Evolutionary conservation across 495 filamentous ascomycete species (phyloP).

Genomic region (Tuber borchii): DNA sequence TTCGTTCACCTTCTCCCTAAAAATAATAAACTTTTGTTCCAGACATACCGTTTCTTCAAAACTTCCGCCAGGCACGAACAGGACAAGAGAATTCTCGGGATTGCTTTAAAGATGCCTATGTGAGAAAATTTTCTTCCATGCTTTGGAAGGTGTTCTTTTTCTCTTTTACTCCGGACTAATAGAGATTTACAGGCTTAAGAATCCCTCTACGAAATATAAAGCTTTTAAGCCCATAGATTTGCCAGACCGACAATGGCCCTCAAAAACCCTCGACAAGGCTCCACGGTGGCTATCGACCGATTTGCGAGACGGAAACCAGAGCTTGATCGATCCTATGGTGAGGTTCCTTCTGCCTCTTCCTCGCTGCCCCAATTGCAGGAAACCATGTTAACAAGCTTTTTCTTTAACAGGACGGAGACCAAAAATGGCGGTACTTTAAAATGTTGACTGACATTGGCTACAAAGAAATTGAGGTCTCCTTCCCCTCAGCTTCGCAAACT

Average conservation of each 20-base stretch:
- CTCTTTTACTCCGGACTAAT: conserved; percentile 1
- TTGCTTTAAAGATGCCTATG: conserved; percentile 34
- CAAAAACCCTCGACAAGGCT: conserved; percentile 66
- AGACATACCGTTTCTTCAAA: background rate
- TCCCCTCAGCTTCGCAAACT: conserved; percentile 86
- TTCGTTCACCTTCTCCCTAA: background rate
- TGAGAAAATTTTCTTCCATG: conserved; percentile 10
- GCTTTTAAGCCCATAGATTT: conserved; percentile 69
- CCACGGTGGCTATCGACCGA: conserved; percentile 84
- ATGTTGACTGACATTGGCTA: conserved; percentile 92
- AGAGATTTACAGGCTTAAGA: conserved; percentile 66
- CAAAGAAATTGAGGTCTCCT: conserved; percentile 97
- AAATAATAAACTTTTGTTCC: background rate
- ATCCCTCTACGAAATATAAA: conserved; percentile 89
- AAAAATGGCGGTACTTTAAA: conserved; percentile 91
- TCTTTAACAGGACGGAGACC: conserved; percentile 65
- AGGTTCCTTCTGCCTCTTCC: conserved; percentile 20
- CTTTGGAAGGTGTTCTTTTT: background rate
- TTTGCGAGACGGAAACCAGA: conserved; percentile 82
- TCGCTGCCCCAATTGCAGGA: background rate
- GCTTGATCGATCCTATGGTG: conserved; percentile 84
- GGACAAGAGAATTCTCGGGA: conserved; percentile 2
- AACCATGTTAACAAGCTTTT: background rate
- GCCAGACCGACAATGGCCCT: conserved; percentile 87
- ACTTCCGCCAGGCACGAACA: background rate